Percentiles rank a stretch among this genome's conserved stretches.
These are phyloP conservation scores for Coix lacrymajobi DNA, from an alignment of 176 grass and related monocot species.

Conservation along the genomic window DNA sequence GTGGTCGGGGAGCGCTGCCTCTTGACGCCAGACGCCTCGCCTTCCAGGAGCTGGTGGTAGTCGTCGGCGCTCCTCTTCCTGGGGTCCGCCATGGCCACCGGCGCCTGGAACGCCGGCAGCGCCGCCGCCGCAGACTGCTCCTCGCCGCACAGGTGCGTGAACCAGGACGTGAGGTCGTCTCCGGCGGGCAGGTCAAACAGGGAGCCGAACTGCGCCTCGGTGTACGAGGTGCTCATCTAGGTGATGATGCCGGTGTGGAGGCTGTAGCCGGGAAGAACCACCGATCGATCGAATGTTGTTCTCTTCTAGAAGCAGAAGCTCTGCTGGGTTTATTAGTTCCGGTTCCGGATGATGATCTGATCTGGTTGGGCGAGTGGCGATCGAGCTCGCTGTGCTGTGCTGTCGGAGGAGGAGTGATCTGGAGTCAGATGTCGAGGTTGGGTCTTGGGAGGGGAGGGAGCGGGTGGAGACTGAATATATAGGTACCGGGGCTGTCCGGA, in stretches of 20 bases:
- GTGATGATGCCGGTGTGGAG: background rate
- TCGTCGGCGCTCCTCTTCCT: constrained; percentile 31
- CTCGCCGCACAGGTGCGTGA: background rate
- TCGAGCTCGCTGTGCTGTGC: background rate
- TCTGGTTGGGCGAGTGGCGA: background rate
- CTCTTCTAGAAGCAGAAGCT: background rate
- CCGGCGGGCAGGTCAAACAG: constrained; percentile 30
- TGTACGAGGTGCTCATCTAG: constrained; percentile 27
- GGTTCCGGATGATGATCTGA: background rate
- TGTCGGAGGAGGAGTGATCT: background rate
- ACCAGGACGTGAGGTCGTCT: constrained; percentile 20
- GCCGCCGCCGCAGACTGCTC: background rate
- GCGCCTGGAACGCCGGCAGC: background rate
- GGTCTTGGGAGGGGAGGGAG: background rate
- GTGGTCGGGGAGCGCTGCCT: constrained; percentile 30
- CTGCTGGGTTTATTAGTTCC: background rate
- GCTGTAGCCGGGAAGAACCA: background rate
- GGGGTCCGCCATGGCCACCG: background rate
- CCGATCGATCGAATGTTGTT: background rate
- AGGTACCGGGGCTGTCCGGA: background rate
- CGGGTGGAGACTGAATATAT: background rate
- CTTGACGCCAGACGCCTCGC: background rate
- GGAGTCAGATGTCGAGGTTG: background rate
- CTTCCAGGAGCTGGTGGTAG: background rate
- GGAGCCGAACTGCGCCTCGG: constrained; percentile 23